Base-by-base conservation (phyloP, 805 yeast species). In the Starmerella scarabaei region DNA sequence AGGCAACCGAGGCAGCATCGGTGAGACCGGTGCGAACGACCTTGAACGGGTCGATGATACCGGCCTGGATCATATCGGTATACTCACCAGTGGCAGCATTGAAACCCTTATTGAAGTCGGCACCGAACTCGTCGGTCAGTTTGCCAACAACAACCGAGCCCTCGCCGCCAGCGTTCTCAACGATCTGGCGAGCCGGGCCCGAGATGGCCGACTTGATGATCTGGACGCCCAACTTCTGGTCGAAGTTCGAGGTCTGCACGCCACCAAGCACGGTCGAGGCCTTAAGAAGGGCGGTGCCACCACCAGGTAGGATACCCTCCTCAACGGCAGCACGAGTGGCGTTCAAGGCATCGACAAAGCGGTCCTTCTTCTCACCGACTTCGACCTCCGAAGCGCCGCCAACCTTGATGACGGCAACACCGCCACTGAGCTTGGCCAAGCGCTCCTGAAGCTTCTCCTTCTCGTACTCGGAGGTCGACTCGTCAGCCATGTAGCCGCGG, bases 321-420 rank as follows among this genome's bases (percentile, higher is more conserved):
- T 88, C 88, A 49, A 91, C 94, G 51, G 98, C 98, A 43, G 98
- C 96, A 66, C 97, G 84, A 39, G 97, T 91, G 41, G 98, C 96
- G 61, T 91, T 88, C 61, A 91, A 73, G 21, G 98, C 97, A 68
- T 91, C 98, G 57, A 91, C 97, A 59, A 85, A 83, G 67, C 98
- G 80, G 64, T 91, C 98, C 72, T 91, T 91, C 91, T 91, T 91
- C 72, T 91, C 98, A 59, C 96, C 93, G 52, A 91, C 98, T 68
- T 91, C 97, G 52, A 91, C 81, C 68, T 91, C 97, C 18, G 94
- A 80, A 34, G 94, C 63, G 53, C 98, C 98, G 62, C 98, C 98
- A 47, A 88, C 97, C 70, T 81, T 82, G 58, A 91, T 72, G 50
- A 91, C 96, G 41, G 98, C 98, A 60, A 91, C 97, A 75, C 97